Evolutionary conservation across 2,329 filamentous ascomycete genomes (phyloP), one percentile per base, ranked within the genome.

Genomic region (Nemania serpens): DNA sequence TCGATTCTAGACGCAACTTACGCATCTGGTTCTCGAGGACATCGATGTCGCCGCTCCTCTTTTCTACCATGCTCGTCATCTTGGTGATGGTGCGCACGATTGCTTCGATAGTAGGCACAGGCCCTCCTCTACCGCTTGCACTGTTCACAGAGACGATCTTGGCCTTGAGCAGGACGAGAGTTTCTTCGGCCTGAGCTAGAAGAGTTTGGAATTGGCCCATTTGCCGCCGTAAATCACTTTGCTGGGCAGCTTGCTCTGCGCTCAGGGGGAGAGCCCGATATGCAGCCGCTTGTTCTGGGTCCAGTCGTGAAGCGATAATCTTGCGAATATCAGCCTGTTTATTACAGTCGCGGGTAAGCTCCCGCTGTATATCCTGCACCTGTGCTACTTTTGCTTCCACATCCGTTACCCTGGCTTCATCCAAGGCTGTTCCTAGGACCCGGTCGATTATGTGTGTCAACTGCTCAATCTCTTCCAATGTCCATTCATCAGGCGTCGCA

Each of bases 1-100:
- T 76, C 6, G 79, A 75, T 9, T 76, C 75, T 11, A 91, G 76
- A 6, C 84, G 83, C 20, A 96, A 76, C 73, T 88, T 91, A 61
- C 90, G 88, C 78, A 99, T 86, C 73, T 97, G 91, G 49, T 88
- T 86, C 77, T 98, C 95, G 34, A 98, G 82, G 6, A 97, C 86
- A 73, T 97, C 92, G 54, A 99, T 88, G 69, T 98, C 94, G 59
- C 89, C 91, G 72, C 91, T 95, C 73, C 91, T 91, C 77, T 92
- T 91, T 80, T 98, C 91, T 0, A 91, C 91, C 89, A 97, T 94
- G 61, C 82, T 85, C 36, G 93, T 97, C 90, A 99, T 93, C 72
- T 95, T 97, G 59, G 82, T 82, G 66, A 99, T 96, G 1, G 95
- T 99, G 61, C 91, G 91, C 68, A 93, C 89, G 18, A 99, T 91